Conservation (phyloP, 768 basidiomycete species). For the Holtermannia corniformis region DNA sequence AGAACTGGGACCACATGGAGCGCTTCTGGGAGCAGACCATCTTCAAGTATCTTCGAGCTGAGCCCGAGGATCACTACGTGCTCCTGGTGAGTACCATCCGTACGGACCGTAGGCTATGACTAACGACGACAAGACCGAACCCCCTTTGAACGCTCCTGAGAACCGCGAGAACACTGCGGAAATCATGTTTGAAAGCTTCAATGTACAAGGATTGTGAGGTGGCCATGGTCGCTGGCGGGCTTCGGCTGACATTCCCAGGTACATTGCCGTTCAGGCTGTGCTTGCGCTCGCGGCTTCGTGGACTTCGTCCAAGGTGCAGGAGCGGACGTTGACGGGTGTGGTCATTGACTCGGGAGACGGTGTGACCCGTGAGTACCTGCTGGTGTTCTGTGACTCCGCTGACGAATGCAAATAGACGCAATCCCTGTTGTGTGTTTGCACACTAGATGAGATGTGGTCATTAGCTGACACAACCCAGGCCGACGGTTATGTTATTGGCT, state of each 20-base stretch:
- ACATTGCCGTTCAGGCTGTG: slow-evolving; percentile 97
- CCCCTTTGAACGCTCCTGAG: slow-evolving; percentile 94
- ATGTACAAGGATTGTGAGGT: slow-evolving; percentile 73
- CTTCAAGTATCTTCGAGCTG: slow-evolving; percentile 97
- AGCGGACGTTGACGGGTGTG: slow-evolving; percentile 88
- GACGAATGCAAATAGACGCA: slow-evolving; percentile 54
- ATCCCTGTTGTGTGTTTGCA: slow-evolving; percentile 50
- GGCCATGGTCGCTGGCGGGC: background rate
- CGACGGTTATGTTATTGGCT: slow-evolving; percentile 97
- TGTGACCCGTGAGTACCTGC: slow-evolving; percentile 71
- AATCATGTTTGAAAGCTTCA: slow-evolving; percentile 99
- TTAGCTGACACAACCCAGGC: slow-evolving; percentile 44
- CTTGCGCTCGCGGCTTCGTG: slow-evolving; percentile 96
- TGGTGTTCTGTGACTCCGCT: background rate
- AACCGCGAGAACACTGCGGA: slow-evolving; percentile 98
- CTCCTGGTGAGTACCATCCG: slow-evolving; percentile 58
- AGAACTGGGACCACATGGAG: slow-evolving; percentile 84
- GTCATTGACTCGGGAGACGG: slow-evolving; percentile 99
- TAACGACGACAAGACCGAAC: slow-evolving; percentile 57
- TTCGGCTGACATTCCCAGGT: slow-evolving; percentile 38
- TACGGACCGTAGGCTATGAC: background rate
- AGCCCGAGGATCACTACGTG: slow-evolving; percentile 98
- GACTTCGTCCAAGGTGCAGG: slow-evolving; percentile 79
- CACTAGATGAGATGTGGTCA: background rate
- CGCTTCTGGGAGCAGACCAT: slow-evolving; percentile 99